These are phyloP conservation scores for Naganishia friedmannii DNA, from an alignment of 768 basidiomycete genomes.

Conservation along the genomic window DNA sequence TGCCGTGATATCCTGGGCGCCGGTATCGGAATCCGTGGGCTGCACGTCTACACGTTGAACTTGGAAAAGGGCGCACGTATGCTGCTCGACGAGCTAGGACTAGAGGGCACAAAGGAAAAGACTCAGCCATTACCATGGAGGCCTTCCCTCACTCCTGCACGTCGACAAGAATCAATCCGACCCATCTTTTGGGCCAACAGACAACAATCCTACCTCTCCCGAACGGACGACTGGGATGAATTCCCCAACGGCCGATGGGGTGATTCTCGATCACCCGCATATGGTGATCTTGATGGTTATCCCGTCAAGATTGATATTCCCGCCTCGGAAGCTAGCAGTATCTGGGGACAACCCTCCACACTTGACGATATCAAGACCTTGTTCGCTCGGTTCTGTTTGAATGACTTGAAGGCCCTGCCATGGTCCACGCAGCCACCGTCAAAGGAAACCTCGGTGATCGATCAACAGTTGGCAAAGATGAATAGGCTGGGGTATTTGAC, in stretches of 20 bases:
- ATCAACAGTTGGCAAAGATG: slow-evolving; percentile 58
- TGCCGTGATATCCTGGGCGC: slow-evolving; percentile 76
- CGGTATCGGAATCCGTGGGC: slow-evolving; percentile 75
- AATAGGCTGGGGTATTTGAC: slow-evolving; percentile 91
- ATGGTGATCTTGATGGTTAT: slow-evolving; percentile 95
- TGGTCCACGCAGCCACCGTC: slow-evolving; percentile 52
- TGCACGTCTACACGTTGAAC: slow-evolving; percentile 98
- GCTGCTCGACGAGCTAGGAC: slow-evolving; percentile 84
- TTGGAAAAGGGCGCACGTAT: slow-evolving; percentile 91
- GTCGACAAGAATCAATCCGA: slow-evolving; percentile 86
- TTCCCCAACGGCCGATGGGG: slow-evolving; percentile 99
- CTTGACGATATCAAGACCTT: slow-evolving; percentile 46
- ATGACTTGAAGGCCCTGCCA: slow-evolving; percentile 48
- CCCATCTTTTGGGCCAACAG: slow-evolving; percentile 99
- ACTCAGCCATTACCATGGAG: slow-evolving; percentile 97
- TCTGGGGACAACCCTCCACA: slow-evolving; percentile 44
- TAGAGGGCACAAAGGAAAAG: slow-evolving; percentile 63
- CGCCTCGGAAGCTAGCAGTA: slow-evolving; percentile 52
- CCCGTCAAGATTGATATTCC: slow-evolving; percentile 88
- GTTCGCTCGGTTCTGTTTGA: slow-evolving; percentile 51
- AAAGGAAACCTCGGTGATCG: slow-evolving; percentile 52
- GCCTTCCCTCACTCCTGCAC: slow-evolving; percentile 89
- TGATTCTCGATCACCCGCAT: slow-evolving; percentile 93
- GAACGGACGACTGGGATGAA: slow-evolving; percentile 99
- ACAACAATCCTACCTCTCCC: slow-evolving; percentile 86